These are phyloP conservation scores for Prunus dulcis DNA, from an alignment of 306 rosid species.

Conservation along the genomic window DNA sequence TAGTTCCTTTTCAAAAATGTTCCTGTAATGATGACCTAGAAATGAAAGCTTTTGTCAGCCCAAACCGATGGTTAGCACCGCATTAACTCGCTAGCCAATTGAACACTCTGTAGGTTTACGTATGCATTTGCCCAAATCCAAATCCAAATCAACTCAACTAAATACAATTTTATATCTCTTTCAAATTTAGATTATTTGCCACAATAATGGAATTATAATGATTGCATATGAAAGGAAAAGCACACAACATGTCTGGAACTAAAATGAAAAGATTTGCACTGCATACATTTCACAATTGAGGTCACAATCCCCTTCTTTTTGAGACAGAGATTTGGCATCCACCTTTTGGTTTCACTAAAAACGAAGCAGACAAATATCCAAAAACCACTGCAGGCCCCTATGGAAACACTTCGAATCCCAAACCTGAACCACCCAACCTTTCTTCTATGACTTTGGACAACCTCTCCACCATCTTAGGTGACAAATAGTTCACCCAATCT, in stretches of 20 bases:
- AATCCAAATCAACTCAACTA: background rate
- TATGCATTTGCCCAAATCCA: background rate
- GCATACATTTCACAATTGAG: background rate
- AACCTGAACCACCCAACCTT: slow-evolving; percentile 24
- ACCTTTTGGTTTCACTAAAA: background rate
- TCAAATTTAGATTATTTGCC: background rate
- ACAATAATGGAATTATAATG: background rate
- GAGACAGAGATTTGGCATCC: background rate
- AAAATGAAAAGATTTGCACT: background rate
- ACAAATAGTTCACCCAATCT: slow-evolving; percentile 51
- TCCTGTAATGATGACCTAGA: no score
- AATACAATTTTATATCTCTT: no score
- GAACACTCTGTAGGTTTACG: no score
- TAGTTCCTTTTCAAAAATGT: no score
- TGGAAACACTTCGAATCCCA: background rate
- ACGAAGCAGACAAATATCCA: background rate
- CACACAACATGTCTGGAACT: background rate
- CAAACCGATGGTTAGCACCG: no score
- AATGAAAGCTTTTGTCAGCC: no score
- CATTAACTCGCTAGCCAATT: no score
- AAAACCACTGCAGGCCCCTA: background rate
- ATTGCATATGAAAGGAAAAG: no score
- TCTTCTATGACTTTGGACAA: slow-evolving; percentile 42
- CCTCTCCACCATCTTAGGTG: slow-evolving; percentile 43
- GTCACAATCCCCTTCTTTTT: background rate